Conservation (phyloP, 345 rosid species). For the Hibiscus syriacus region DNA sequence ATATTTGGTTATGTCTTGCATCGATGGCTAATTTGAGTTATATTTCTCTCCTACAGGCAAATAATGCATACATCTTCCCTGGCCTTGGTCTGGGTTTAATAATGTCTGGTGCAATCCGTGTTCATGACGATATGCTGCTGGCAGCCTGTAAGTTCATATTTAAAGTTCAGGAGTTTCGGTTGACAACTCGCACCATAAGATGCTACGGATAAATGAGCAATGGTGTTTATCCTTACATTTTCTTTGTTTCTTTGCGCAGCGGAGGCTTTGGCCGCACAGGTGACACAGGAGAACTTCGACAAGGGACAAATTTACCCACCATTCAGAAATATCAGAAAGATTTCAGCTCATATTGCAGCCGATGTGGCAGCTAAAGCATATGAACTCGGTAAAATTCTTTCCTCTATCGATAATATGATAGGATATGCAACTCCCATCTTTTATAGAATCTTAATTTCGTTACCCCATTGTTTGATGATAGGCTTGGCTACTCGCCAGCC, state of each 20-base stretch:
- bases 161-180: neutral
- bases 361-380: slow-evolving; percentile 82
- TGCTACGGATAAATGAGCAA: too few relatives aligned
- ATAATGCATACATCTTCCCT: slow-evolving; percentile 92
- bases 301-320: slow-evolving; percentile 87
- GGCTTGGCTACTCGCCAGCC: slow-evolving; percentile 88
- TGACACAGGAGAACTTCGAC: slow-evolving; percentile 65
- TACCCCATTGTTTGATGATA: slow-evolving; percentile 13
- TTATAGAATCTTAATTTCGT: neutral
- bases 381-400: slow-evolving; percentile 61
- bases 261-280: slow-evolving; percentile 82
- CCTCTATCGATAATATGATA: neutral
- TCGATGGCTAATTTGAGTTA: slow-evolving; percentile 9
- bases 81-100: too few relatives aligned
- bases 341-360: slow-evolving; percentile 89
- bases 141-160: slow-evolving; percentile 59
- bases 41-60: slow-evolving; percentile 44
- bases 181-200: too few relatives aligned
- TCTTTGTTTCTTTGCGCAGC: slow-evolving; percentile 32
- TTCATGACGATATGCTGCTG: slow-evolving; percentile 93
- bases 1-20: neutral
- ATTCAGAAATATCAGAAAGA: slow-evolving; percentile 50
- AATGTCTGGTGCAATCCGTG: too few relatives aligned
- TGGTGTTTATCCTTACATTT: too few relatives aligned
- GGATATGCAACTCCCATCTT: neutral